Evolutionary conservation across 1,284 basidiomycete genomes (phyloP), one percentile per base, ranked within the genome.

Genomic region (Tausonia pullulans): DNA sequence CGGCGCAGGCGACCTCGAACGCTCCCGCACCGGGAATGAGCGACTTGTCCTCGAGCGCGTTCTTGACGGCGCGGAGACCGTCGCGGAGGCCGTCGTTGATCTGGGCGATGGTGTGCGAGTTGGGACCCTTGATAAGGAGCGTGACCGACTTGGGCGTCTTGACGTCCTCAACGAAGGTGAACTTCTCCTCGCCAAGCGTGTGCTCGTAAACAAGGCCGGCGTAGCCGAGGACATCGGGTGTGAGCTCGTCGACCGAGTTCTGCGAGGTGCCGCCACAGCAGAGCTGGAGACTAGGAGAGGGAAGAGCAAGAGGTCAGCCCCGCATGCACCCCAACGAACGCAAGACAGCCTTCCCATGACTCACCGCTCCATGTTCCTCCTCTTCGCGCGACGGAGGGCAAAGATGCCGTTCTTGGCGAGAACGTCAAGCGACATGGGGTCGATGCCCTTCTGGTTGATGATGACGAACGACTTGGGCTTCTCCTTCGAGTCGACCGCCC

Each of bases 361-460:
- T 67, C 72, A 90, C 89, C 91, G 83, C 78, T 95, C 95, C 95
- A 94, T 96, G 74, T 95, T 97, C 72, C 96, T 85, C 74, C 96
- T 82, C 82, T 99, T 99, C 43, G 96, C 96, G 67, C 96, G 82
- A 70, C 96, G 84, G 63, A 99, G 81, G 48, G 93, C 96, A 62
- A 98, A 79, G 70, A 99, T 98, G 43, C 92, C 93, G 76, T 95
- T 90, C 82, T 98, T 98, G 59, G 91, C 94, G 46, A 99, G 80
- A 60, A 98, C 87, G 77, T 99, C 96, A 65, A 99, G 82, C 73
- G 88, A 92, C 75, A 99, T 85, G 8, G 96, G 96, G 77, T 99
- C 96, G 69, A 99, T 99, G 71, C 96, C 96, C 79, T 99, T 99
- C 78, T 99, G 96, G 77, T 98, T 99, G 79, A 99, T 88, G 67